Evolutionary conservation across 306 rosid genomes (phyloP).

Genomic region (Malus asiatica): DNA sequence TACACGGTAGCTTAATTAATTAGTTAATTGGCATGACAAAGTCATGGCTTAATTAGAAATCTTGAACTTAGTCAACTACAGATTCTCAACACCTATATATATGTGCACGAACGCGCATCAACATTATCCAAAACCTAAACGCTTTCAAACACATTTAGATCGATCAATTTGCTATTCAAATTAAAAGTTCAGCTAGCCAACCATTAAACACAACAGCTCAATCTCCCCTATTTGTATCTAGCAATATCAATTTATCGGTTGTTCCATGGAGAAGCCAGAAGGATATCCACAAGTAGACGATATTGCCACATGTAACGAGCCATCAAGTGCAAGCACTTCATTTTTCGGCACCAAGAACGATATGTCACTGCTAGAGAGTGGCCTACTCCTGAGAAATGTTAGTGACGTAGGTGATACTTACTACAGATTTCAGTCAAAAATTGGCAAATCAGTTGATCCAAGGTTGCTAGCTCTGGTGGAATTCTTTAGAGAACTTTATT

Average conservation of each 20-base stretch:
- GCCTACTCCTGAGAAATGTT: conserved; percentile 7
- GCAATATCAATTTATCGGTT: neutral
- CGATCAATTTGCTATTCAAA: neutral
- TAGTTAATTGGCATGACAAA: neutral
- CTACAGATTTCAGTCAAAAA: conserved; percentile 15
- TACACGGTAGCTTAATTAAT: neutral
- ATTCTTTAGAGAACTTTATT: conserved; percentile 34
- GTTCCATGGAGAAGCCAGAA: conserved; percentile 21
- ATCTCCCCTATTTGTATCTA: neutral
- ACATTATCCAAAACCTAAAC: neutral
- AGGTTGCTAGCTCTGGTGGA: conserved; percentile 26
- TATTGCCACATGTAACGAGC: neutral
- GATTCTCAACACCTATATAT: neutral
- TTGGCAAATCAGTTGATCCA: conserved; percentile 23
- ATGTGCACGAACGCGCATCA: neutral
- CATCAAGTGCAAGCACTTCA: neutral
- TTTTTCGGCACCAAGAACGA: conserved; percentile 10
- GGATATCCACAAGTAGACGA: conserved; percentile 17
- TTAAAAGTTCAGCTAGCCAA: neutral
- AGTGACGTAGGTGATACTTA: conserved; percentile 1
- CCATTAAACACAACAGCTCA: neutral
- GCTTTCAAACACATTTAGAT: neutral
- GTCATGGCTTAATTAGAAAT: neutral
- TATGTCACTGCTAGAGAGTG: conserved; percentile 15
- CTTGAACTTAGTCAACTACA: neutral